Percentiles rank a stretch among this genome's conserved stretches.
Conservation (phyloP, 768 basidiomycete genomes). For the Cyclocybe aegerita region DNA sequence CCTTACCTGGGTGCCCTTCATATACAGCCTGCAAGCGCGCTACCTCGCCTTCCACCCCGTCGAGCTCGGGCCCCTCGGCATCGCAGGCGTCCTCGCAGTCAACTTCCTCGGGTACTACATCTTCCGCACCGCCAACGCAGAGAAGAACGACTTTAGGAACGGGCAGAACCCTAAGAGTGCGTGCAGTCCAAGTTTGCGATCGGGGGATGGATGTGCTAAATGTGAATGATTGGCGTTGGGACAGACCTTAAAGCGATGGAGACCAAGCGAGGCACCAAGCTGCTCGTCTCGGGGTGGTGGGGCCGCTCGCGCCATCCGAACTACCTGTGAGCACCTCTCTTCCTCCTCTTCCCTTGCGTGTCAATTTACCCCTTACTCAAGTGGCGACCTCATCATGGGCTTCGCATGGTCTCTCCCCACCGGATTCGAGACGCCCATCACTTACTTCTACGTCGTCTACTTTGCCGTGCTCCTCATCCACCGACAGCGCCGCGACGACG, state of each 20-base stretch:
- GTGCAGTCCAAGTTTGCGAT: conserved; percentile 12
- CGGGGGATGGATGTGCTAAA: too few species aligned
- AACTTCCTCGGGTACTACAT: conserved; percentile 85
- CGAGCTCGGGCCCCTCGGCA: conserved; percentile 65
- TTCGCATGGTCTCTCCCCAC: conserved; percentile 93
- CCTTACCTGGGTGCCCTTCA: conserved; percentile 92
- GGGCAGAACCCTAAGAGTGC: conserved; percentile 92
- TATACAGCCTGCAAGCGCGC: conserved; percentile 90
- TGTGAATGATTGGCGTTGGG: too few species aligned
- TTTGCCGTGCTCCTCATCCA: conserved; percentile 89
- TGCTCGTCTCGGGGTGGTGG: conserved; percentile 98
- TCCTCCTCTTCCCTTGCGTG: neutral
- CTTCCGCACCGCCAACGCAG: conserved; percentile 84
- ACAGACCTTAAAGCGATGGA: conserved; percentile 76
- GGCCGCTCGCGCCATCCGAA: conserved; percentile 92
- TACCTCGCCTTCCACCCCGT: conserved; percentile 90
- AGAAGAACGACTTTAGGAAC: conserved; percentile 95
- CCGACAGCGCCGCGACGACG: conserved; percentile 88
- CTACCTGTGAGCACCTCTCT: conserved; percentile 57
- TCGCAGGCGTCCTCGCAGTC: conserved; percentile 57
- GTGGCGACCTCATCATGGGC: conserved; percentile 87
- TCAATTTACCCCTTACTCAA: conserved; percentile 22
- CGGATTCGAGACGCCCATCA: conserved; percentile 88
- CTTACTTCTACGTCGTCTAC: conserved; percentile 93
- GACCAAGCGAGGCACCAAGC: conserved; percentile 84